A percentile compares a stretch with the other conserved stretches of the same genome.
Evolutionary conservation across 2,329 filamentous ascomycete species (phyloP).

Genomic region (Apiospora pterosperma): DNA sequence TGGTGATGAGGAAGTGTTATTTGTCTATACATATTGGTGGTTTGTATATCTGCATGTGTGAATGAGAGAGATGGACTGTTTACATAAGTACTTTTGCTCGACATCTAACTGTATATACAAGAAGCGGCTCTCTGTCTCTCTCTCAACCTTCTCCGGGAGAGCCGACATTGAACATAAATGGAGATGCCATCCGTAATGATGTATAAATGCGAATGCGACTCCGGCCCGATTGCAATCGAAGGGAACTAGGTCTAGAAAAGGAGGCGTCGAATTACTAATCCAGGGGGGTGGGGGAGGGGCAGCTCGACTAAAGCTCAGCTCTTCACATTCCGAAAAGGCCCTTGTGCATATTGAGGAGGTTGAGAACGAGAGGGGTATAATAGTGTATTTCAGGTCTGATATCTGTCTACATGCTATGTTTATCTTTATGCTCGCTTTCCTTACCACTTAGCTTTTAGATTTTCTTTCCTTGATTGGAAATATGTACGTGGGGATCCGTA

Average conservation of each 20-base stretch:
- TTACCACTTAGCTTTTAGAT: not conserved
- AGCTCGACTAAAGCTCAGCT: no score
- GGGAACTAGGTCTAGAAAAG: not conserved
- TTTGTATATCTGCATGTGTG: no score
- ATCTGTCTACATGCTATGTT: not conserved
- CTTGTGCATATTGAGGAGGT: no score
- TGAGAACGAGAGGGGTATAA: not conserved
- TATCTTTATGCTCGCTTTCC: not conserved
- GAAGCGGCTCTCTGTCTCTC: not conserved
- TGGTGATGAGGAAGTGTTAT: no score
- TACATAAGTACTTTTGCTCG: not conserved
- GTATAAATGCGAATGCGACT: not conserved
- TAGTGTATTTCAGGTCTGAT: not conserved
- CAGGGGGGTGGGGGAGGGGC: no score
- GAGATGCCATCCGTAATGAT: not conserved
- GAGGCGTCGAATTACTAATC: not conserved
- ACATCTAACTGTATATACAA: not conserved
- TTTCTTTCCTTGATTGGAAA: not conserved
- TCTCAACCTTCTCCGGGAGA: not conserved
- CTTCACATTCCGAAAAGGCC: no score
- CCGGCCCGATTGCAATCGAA: not conserved
- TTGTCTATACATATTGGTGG: no score
- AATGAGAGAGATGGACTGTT: not conserved
- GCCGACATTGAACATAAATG: not conserved
- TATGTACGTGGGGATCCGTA: not conserved